Evolutionary conservation across 2,329 filamentous ascomycete species (phyloP).

Genomic region (Dactylella cylindrospora): DNA sequence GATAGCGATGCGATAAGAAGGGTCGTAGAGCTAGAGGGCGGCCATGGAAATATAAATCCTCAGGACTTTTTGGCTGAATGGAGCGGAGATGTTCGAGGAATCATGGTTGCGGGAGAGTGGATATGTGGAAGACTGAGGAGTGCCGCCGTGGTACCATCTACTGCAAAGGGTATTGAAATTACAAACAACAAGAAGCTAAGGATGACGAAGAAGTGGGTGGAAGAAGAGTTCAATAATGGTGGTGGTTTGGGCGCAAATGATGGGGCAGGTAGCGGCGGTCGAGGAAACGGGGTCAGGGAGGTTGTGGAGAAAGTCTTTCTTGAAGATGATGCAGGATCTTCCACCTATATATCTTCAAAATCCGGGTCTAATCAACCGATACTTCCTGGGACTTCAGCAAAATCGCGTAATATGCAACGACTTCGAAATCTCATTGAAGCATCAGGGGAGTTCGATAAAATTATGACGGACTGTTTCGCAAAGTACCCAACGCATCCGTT

Average conservation of each 20-base stretch:
- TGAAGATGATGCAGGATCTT: constrained; percentile 55
- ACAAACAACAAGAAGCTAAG: constrained; percentile 52
- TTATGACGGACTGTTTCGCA: constrained; percentile 80
- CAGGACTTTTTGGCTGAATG: constrained; percentile 52
- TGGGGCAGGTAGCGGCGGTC: constrained; percentile 51
- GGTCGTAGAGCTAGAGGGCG: constrained; percentile 80
- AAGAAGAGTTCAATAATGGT: constrained; percentile 71
- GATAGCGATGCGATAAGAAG: constrained; percentile 86
- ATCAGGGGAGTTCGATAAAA: constrained; percentile 74
- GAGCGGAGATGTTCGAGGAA: constrained; percentile 70
- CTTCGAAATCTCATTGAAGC: constrained; percentile 74
- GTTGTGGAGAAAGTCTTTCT: constrained; percentile 67
- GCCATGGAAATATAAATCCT: constrained; percentile 68
- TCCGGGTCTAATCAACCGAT: constrained; percentile 60
- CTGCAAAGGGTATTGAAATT: constrained; percentile 50
- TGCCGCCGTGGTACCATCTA: constrained; percentile 53
- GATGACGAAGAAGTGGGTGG: constrained; percentile 75
- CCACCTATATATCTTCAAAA: constrained; percentile 60
- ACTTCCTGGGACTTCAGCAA: constrained; percentile 59
- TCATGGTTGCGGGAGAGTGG: constrained; percentile 87
- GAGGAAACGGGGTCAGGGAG: constrained; percentile 65
- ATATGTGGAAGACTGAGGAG: constrained; percentile 69
- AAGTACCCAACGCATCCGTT: constrained; percentile 84
- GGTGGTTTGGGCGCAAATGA: constrained; percentile 55
- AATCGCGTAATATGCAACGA: constrained; percentile 71